Evolutionary conservation across 2,329 filamentous ascomycete species (phyloP).

Genomic region (Colletotrichum orbiculare): DNA sequence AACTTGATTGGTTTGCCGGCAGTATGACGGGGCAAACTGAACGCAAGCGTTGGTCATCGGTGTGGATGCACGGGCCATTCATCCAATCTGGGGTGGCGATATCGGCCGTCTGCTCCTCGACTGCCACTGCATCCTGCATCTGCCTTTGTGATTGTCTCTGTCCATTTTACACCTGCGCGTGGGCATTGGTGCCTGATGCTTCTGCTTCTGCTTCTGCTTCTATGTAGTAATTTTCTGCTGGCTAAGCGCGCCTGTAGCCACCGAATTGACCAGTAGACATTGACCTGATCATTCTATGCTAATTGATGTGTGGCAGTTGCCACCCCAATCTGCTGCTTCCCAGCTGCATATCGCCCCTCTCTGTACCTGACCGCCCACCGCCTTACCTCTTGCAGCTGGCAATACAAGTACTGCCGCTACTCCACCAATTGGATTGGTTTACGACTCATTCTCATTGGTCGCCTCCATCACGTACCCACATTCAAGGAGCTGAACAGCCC

Average conservation of each 20-base stretch:
- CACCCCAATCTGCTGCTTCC: not conserved
- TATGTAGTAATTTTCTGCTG: too few species aligned
- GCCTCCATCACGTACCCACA: not conserved
- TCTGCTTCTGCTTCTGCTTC: not conserved
- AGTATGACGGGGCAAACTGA: conserved; percentile 2
- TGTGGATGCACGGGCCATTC: conserved; percentile 15
- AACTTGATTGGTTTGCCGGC: conserved; percentile 8
- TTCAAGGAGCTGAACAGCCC: not conserved
- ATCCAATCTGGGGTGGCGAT: conserved; percentile 36
- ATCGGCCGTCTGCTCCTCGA: conserved; percentile 14
- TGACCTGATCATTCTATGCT: too few species aligned
- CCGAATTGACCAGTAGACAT: too few species aligned
- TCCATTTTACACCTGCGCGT: not conserved
- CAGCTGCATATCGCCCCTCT: conserved; percentile 2
- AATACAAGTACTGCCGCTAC: conserved; percentile 4
- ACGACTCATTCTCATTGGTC: conserved; percentile 25
- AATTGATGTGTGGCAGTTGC: too few species aligned
- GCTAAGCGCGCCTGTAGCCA: too few species aligned
- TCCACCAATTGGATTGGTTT: conserved; percentile 18
- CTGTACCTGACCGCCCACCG: conserved; percentile 13
- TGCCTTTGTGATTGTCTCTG: not conserved
- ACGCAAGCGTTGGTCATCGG: conserved; percentile 23
- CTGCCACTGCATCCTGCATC: not conserved
- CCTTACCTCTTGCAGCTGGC: conserved; percentile 1
- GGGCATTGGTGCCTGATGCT: not conserved